A percentile compares a stretch with the other conserved stretches of the same genome.
phyloP scores from a whole-genome alignment of 768 basidiomycete genomes.

The Inosperma sp. region DNA sequence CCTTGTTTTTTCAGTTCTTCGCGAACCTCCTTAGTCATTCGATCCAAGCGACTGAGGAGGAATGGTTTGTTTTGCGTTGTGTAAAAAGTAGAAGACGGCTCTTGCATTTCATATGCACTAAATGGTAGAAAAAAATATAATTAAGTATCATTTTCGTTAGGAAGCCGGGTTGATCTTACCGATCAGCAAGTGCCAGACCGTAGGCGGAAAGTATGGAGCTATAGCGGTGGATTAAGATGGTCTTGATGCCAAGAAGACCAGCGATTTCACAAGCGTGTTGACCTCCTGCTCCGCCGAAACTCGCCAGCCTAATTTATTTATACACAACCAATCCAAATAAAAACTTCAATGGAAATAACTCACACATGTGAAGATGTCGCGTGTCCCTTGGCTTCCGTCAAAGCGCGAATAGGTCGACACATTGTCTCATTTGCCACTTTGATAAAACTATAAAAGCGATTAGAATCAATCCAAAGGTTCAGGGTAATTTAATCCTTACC shows the following conservation, averaged over 20 bases:
- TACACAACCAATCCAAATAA: too few relatives aligned
- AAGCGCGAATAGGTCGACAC: constrained; percentile 85
- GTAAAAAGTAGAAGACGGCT: constrained; percentile 82
- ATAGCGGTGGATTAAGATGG: constrained; percentile 83
- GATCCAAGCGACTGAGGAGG: constrained; percentile 65
- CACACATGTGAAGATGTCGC: constrained; percentile 72
- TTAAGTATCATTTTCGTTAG: too few relatives aligned
- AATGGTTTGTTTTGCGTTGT: constrained; percentile 49
- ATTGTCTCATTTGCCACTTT: constrained; percentile 97
- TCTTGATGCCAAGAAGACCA: constrained; percentile 77
- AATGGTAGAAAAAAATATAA: not conserved
- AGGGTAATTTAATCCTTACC: constrained; percentile 41
- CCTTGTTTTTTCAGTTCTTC: constrained; percentile 74
- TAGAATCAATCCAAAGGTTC: not conserved
- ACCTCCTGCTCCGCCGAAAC: constrained; percentile 87
- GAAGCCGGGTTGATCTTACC: constrained; percentile 29
- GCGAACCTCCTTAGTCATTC: constrained; percentile 56
- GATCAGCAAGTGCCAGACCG: constrained; percentile 86
- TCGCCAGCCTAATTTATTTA: constrained; percentile 76
- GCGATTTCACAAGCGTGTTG: constrained; percentile 95
- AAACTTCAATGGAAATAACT: constrained; percentile 10
- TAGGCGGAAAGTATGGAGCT: constrained; percentile 93
- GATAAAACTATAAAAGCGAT: constrained; percentile 60
- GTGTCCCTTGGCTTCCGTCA: constrained; percentile 87
- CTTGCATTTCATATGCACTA: constrained; percentile 83